Conservation (phyloP, 805 yeast genomes). For the Maudiozyma saulgeensis region DNA sequence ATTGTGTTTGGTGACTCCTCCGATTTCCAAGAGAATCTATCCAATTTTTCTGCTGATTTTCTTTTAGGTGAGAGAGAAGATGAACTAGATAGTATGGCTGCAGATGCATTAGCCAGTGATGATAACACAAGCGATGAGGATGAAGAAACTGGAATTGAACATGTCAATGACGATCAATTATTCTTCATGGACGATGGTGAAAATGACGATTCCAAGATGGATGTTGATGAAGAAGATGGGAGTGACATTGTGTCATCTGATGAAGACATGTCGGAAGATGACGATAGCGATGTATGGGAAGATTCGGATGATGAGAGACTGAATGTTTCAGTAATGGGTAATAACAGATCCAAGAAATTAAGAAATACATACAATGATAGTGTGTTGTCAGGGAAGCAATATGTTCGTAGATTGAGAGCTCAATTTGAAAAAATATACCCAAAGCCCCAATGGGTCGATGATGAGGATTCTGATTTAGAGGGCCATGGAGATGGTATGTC, state of each 20-base stretch:
- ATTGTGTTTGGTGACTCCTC: conserved; percentile 78
- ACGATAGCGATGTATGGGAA: conserved; percentile 55
- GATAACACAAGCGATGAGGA: conserved; percentile 22
- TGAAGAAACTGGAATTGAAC: conserved; percentile 21
- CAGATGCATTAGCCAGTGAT: conserved; percentile 9
- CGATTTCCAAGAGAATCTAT: conserved; percentile 51
- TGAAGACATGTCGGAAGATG: conserved; percentile 29
- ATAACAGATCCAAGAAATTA: conserved; percentile 61
- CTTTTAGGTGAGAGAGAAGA: conserved; percentile 33
- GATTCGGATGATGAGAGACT: conserved; percentile 87
- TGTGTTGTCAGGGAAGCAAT: conserved; percentile 47
- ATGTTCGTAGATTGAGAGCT: conserved; percentile 53
- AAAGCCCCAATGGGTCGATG: conserved; percentile 71
- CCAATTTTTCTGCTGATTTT: conserved; percentile 41
- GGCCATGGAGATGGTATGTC: conserved; percentile 11
- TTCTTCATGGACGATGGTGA: conserved; percentile 20
- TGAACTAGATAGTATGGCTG: conserved; percentile 13
- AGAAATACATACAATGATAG: conserved; percentile 51
- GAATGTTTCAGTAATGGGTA: conserved; percentile 46
- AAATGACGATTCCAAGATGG: conserved; percentile 6
- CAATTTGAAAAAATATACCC: conserved; percentile 73
- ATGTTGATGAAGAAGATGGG: conserved; percentile 14
- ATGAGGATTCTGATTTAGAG: conserved; percentile 23
- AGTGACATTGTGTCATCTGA: conserved; percentile 36
- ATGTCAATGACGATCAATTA: conserved; percentile 21